These are phyloP conservation scores for Scenedesmus sp. DNA, from an alignment of 163 green algal species.

Conservation along the genomic window DNA sequence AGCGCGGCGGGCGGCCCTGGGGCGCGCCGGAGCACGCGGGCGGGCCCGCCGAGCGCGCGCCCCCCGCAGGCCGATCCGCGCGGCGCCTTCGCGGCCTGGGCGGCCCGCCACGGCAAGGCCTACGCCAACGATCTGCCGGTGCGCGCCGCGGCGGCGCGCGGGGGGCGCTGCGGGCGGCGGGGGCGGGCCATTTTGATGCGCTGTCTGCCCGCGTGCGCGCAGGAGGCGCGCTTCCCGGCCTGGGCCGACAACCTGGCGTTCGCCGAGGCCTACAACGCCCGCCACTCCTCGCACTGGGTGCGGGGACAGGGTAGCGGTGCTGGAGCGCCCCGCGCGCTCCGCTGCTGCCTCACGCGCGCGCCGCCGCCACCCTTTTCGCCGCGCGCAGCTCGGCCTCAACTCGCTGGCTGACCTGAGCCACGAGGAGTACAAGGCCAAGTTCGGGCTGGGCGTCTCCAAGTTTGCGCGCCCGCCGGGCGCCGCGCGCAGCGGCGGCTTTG, in stretches of 20 bases:
- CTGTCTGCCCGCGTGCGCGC: slow-evolving; percentile 16
- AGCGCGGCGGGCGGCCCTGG: too few relatives aligned
- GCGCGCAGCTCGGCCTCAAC: too few relatives aligned
- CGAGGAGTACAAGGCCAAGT: slow-evolving; percentile 77
- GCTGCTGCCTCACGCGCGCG: too few relatives aligned
- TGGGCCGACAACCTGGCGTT: slow-evolving; percentile 88
- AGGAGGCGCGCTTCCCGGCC: slow-evolving; percentile 74
- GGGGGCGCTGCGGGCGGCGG: neutral
- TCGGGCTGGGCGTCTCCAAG: slow-evolving; percentile 27
- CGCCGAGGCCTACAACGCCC: slow-evolving; percentile 77
- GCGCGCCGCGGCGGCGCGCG: too few relatives aligned
- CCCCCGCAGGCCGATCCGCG: slow-evolving; percentile 41
- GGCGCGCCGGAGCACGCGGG: too few relatives aligned
- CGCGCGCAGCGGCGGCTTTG: slow-evolving; percentile 55
- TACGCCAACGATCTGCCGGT: slow-evolving; percentile 64
- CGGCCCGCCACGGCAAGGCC: slow-evolving; percentile 53
- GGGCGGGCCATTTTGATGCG: too few relatives aligned
- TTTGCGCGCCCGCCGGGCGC: slow-evolving; percentile 30
- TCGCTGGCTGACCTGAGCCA: slow-evolving; percentile 80
- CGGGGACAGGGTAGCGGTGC: too few relatives aligned
- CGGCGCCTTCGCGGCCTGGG: slow-evolving; percentile 53
- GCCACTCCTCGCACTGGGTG: slow-evolving; percentile 61
- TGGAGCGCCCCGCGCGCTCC: too few relatives aligned
- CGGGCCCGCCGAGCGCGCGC: too few relatives aligned
- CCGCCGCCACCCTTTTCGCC: too few relatives aligned